These are phyloP conservation scores for Syzygium grande DNA, from an alignment of 345 rosid species.

Conservation along the genomic window DNA sequence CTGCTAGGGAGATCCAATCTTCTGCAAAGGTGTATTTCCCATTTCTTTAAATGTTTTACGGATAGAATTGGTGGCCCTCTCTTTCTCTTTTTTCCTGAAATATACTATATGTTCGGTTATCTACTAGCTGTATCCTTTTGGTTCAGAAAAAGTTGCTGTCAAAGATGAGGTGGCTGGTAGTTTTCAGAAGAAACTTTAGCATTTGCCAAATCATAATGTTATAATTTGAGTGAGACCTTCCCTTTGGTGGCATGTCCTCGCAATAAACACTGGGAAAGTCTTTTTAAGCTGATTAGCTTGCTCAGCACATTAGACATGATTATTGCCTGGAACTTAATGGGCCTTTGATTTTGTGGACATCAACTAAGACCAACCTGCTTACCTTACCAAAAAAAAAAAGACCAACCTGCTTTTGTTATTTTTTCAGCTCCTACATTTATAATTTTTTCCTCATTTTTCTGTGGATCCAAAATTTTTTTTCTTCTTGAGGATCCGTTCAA, in stretches of 20 bases:
- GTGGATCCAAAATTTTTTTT: accelerated
- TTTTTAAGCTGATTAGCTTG: background rate
- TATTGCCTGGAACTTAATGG: background rate
- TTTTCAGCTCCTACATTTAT: background rate
- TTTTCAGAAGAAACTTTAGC: background rate
- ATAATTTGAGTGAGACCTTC: background rate
- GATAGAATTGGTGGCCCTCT: background rate
- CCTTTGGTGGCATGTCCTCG: background rate
- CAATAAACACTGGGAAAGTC: background rate
- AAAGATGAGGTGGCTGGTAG: background rate
- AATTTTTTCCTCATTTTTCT: background rate
- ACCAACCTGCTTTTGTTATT: background rate
- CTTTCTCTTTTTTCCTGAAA: background rate
- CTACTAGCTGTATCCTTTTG: background rate
- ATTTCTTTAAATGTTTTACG: background rate
- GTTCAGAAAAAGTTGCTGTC: background rate
- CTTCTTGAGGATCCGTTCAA: accelerated
- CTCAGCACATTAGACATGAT: background rate
- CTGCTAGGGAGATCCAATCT: slow-evolving; percentile 83
- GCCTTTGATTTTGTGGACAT: background rate
- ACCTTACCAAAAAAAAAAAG: too few species aligned
- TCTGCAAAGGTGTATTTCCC: slow-evolving; percentile 56
- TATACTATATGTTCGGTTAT: background rate
- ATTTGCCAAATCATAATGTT: background rate
- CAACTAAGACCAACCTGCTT: too few species aligned